These are phyloP conservation scores for Leucocoprinus leucothites DNA, from an alignment of 768 basidiomycete species.

Conservation along the genomic window DNA sequence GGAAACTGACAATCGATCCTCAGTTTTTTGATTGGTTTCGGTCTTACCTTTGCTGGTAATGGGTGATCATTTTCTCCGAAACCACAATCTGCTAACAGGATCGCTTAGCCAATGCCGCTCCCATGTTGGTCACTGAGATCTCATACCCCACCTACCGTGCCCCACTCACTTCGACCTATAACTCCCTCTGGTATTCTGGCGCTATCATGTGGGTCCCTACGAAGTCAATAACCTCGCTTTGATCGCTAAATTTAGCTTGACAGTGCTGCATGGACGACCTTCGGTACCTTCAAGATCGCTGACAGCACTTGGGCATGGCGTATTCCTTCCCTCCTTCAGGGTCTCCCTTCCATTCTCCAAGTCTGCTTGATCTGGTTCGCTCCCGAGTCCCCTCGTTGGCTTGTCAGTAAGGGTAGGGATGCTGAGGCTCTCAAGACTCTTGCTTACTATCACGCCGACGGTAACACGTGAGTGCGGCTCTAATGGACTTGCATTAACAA, in stretches of 20 bases:
- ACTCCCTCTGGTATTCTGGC: slow-evolving; percentile 86
- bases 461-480: slow-evolving; percentile 45
- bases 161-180: slow-evolving; percentile 73
- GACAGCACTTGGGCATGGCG: slow-evolving; percentile 79
- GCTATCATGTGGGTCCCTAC: slow-evolving; percentile 57
- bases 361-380: slow-evolving; percentile 61
- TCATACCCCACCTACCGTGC: slow-evolving; percentile 82
- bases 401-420: slow-evolving; percentile 72
- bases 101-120: slow-evolving; percentile 62
- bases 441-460: slow-evolving; percentile 82
- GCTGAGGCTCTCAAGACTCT: slow-evolving; percentile 65
- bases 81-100: neutral
- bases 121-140: slow-evolving; percentile 83
- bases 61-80: neutral
- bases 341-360: slow-evolving; percentile 64
- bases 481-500: neutral
- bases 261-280: slow-evolving; percentile 83
- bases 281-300: slow-evolving; percentile 70
- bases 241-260: neutral
- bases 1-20: neutral
- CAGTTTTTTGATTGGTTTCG: slow-evolving; percentile 73
- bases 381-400: slow-evolving; percentile 85
- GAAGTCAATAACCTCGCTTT: neutral
- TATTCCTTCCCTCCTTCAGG: slow-evolving; percentile 73
- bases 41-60: slow-evolving; percentile 65